Evolutionary conservation across 345 rosid species (phyloP), one percentile per base, ranked within the genome.

Genomic region (Theobroma cacao): DNA sequence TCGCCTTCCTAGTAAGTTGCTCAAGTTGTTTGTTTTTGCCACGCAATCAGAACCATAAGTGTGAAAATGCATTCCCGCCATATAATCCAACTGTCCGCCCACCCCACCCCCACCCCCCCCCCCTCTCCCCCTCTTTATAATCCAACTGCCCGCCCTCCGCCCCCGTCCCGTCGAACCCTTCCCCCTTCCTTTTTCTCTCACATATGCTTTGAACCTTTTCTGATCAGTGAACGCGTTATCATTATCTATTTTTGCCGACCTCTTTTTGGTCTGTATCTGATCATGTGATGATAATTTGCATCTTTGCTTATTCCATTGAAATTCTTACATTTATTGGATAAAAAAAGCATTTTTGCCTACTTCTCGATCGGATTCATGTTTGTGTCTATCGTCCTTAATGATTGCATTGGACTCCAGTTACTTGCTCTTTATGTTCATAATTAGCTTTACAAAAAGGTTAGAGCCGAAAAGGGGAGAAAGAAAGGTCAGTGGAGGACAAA

Each of bases 41-140:
- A 77, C 34, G 83, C 77, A 79, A 83, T 76, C 63, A 80, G 81
- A 48, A 75, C 85, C 86, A 58, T 82, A 71, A 13, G 78, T 80
- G 79, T 70, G 83, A 63, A 66, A 63, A 71, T 56, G 79, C 75
- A 79, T 82, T 79, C 87, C 76, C 74, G 83, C 88, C 85, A 78
- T 77, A 82, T 77, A 70, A 84, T 78, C 77, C 10, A 61, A 33
- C 14, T 47, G 74, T 24, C 68, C 20, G 24, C 30, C 28, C 71
- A 36, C 69, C 31, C 38, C 65, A 33, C 33, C 33, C 0, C 53
- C 53, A 47, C 17, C 63, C 28, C 1, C 47, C 47, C 12, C 5
- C 36, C 5, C 20, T 59, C 31, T 30, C 48, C 74, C 58, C 5
- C 20, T 59, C 31, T 30, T 55, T 77, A 82, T 77, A 70, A 84